These are phyloP conservation scores for Sicyos edulis DNA, from an alignment of 306 rosid genomes.

Conservation along the genomic window DNA sequence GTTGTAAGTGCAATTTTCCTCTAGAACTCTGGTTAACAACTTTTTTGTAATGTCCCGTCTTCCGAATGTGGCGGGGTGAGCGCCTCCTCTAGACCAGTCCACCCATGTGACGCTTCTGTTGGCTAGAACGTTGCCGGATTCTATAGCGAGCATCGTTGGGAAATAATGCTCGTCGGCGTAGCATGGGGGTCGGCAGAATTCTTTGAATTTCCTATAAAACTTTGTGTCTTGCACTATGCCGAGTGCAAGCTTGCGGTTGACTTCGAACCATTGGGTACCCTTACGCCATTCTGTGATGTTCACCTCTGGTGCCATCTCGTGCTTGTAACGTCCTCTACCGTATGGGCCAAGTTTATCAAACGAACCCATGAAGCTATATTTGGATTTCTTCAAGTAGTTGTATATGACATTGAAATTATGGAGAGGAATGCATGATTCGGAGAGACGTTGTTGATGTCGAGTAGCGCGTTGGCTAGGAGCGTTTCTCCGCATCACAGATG, in stretches of 20 bases:
- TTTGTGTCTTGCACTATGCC: slow-evolving; percentile 51
- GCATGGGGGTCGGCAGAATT: slow-evolving; percentile 72
- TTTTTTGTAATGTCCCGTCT: slow-evolving; percentile 43
- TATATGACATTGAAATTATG: slow-evolving; percentile 53
- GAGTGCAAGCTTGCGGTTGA: slow-evolving; percentile 68
- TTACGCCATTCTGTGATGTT: slow-evolving; percentile 76
- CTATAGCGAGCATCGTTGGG: slow-evolving; percentile 81
- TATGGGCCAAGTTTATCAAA: slow-evolving; percentile 74
- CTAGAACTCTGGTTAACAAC: slow-evolving; percentile 38
- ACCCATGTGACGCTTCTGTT: slow-evolving; percentile 93
- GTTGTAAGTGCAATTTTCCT: slow-evolving; percentile 54
- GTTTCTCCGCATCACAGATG: slow-evolving; percentile 90
- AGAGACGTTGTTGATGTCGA: slow-evolving; percentile 72
- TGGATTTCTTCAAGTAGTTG: slow-evolving; percentile 52
- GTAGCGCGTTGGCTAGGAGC: slow-evolving; percentile 90
- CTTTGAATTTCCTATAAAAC: slow-evolving; percentile 51
- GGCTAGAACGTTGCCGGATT: slow-evolving; percentile 45
- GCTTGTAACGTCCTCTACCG: slow-evolving; percentile 85
- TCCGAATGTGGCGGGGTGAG: slow-evolving; percentile 93
- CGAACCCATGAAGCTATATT: slow-evolving; percentile 61
- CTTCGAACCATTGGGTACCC: slow-evolving; percentile 94
- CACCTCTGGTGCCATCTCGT: slow-evolving; percentile 69
- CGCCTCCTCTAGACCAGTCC: slow-evolving; percentile 96
- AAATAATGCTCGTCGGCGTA: slow-evolving; percentile 94
- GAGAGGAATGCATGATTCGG: slow-evolving; percentile 92